Evolutionary conservation across 306 rosid genomes (phyloP), one percentile per base, ranked within the genome.

Genomic region (Carpinus viminea): DNA sequence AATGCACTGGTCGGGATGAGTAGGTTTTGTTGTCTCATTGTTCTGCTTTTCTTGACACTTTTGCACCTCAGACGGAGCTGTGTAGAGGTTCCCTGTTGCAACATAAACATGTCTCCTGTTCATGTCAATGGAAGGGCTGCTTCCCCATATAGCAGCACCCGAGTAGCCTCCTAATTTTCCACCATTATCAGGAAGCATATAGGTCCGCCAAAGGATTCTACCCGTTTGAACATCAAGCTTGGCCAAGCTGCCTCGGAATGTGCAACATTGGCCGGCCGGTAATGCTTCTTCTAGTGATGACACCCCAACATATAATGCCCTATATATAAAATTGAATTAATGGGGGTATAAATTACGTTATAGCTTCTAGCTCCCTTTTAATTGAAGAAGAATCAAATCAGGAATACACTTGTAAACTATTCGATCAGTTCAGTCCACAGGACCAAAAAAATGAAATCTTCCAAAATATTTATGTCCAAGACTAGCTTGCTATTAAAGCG

Each of bases 101-200:
- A 82, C 86, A 64, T 86, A 76, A 34, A 86, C 84, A n/a, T 66
- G 84, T 77, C 73, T 52, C 16, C 89, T 47, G n/a, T 7, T 16
- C 12, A 79, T 34, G 47, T 86, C 84, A 51, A 85, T 82, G 55
- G 89, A 50, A 3, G 86, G 89, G 82, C 89, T 86, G 78, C 86
- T 86, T 76, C 89, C 86, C 89, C 84, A 86, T 31, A 86, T 76
- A 6, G 86, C 86, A 36, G 86, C 86, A 10, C 89, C 86, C 0
- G 86, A 69, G 21, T 82, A 86, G 16, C 85, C 85, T n/a, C 77
- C 80, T 16, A 77, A 28, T 16, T 59, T 55, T 5, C 82, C 83
- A 8, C 80, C 78, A 3, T 82, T 86, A 20, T 86, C 82, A 0
- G 78, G 89, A n/a, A 86, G 71, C 38, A 79, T 86, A 43, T 68